Base-by-base conservation (phyloP, 306 rosid genomes). In the Cicer cuneatum region DNA sequence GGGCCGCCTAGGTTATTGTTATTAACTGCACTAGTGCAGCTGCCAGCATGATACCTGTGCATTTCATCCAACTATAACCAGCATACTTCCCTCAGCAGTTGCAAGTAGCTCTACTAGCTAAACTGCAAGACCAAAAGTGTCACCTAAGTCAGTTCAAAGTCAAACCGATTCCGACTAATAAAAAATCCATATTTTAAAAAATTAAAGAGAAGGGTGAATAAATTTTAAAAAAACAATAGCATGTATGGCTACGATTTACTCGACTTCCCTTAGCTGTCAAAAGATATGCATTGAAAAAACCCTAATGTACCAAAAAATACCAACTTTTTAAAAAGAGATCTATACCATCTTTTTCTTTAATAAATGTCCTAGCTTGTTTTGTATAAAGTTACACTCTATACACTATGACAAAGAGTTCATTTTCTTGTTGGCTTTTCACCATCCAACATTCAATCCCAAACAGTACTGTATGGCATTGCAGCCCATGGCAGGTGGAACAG, bases 21-120 rank as follows among this genome's bases (percentile, higher is more conserved):
- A 69, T 87, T 89, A 81, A 93, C 93, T 91, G 98, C 96, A 93
- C 97, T 79, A 88, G 90, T 78, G 93, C 93, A 87, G 91, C 93
- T 76, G 73, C 89, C 81, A 86, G 84, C 76, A 85, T 85, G 97
- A 91, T 88, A 84, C 96, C 93, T 86, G 72, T 91, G 97, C 97
- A 93, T 93, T 84, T 87, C 93, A 89, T 85, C 92, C 68, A 83
- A 87, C 90, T 87, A 85, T 89, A 78, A 85, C 84, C 91, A 65
- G 97, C 97, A 93, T 91, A 87, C 92, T 93, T 83, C 89, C 84
- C 90, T 82, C 88, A 82, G 92, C 96, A 87, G 66, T 83, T 81
- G 82, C 45, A 78, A 71, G 81, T 81, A 69, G 83, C 80, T 82
- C 69, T 51, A 65, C 49, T 67, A 71, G 83, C 88, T 70, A 81